Base-by-base conservation (phyloP, 2,329 filamentous ascomycete genomes). In the Penicillium freii region DNA sequence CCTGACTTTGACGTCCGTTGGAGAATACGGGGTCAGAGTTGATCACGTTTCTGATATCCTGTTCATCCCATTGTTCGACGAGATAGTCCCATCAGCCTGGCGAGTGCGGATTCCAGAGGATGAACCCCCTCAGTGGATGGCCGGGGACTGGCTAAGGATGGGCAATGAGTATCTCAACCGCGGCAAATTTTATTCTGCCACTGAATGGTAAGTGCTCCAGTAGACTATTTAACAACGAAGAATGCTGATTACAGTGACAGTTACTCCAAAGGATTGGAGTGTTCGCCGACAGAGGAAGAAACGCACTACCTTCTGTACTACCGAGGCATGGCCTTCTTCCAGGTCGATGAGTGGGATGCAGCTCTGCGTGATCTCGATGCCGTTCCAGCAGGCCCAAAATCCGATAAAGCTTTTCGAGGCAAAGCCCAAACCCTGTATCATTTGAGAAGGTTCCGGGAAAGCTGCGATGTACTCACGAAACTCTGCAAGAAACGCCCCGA, bases 11-110 rank as follows among this genome's bases (percentile, higher is more conserved):
- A 71, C 71, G n/a, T 65, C 62, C 0, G 66, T 77, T 29, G 75
- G 76, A 2, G 46, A 68, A 0, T 81, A 80, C 64, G 72, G 69
- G 0, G 27, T 85, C n/a, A 75, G 81, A 6, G 78, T 83, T 13
- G 82, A 85, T 56, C 82, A 85, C 62, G 62, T 80, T 15, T 78
- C 76, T n/a, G 82, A 85, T 56, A 60, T 84, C 19, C 57, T 78
- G 3, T 73, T 71, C 58, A 59, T 83, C 2, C 47, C 69, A 1
- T 47, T 58, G 0, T 45, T 60, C n/a, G 76, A 82, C 42, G 46
- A 67, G 17, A 71, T 66, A 10, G 64, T 82, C 5, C 80, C 81
- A 1, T 21, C 36, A 1, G 43, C 51, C 17, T 82, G 77, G 78
- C 61, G 52, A 58, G 17, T 29, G 17, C 11, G 8, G 27, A 7